Percentiles rank a stretch among this genome's conserved stretches.
These are phyloP conservation scores for Penicillium soppii DNA, from an alignment of 495 filamentous ascomycete genomes.

Conservation along the genomic window DNA sequence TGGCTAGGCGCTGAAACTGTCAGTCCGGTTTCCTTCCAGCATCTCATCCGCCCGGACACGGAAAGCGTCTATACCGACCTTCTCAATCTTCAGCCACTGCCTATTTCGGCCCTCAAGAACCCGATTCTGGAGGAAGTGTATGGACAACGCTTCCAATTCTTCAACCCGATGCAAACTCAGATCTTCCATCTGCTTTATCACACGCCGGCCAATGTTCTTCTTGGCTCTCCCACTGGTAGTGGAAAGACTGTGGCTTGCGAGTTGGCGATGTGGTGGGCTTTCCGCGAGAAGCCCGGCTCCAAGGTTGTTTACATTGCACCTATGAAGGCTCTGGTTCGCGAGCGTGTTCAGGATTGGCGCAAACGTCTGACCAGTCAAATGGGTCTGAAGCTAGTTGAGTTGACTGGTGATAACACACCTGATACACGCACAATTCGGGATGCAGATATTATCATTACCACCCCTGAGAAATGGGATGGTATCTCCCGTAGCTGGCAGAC, in stretches of 20 bases:
- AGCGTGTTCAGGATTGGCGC: slow-evolving; percentile 95
- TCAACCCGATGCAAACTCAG: slow-evolving; percentile 99
- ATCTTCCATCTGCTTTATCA: slow-evolving; percentile 96
- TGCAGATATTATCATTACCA: slow-evolving; percentile 97
- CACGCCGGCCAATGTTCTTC: slow-evolving; percentile 82
- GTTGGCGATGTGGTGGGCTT: slow-evolving; percentile 99
- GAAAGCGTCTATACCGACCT: slow-evolving; percentile 96
- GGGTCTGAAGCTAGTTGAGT: slow-evolving; percentile 87
- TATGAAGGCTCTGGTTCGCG: slow-evolving; percentile 97
- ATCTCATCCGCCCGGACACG: slow-evolving; percentile 94
- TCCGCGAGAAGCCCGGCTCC: slow-evolving; percentile 89
- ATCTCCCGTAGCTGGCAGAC: slow-evolving; percentile 98
- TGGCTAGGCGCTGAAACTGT: slow-evolving; percentile 99
- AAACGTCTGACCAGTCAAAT: slow-evolving; percentile 78
- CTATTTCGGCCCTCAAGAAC: slow-evolving; percentile 85
- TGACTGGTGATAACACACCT: slow-evolving; percentile 97
- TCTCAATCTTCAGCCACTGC: slow-evolving; percentile 86
- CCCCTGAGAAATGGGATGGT: slow-evolving; percentile 99
- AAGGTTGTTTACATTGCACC: slow-evolving; percentile 99
- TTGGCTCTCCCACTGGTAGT: slow-evolving; percentile 96
- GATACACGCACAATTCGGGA: slow-evolving; percentile 92
- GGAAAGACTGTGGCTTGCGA: slow-evolving; percentile 97
- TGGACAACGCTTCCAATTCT: slow-evolving; percentile 82
- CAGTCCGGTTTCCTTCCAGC: slow-evolving; percentile 91
- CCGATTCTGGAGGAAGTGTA: slow-evolving; percentile 85